Conservation (phyloP, 164 flowering plant species). For the Vitis amurensis region DNA sequence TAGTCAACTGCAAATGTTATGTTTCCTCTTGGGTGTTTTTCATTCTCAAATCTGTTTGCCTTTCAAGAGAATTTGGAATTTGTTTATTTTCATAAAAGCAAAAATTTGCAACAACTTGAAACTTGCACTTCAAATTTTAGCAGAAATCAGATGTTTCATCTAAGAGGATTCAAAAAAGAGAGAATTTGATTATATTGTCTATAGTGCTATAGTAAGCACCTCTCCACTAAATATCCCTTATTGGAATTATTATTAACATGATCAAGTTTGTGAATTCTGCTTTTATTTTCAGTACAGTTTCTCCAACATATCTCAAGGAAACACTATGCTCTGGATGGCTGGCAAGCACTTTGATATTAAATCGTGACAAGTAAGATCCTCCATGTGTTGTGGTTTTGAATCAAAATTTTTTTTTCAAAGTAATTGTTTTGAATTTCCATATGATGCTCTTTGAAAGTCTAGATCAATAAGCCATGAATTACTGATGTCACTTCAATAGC, state of each 20-base stretch:
- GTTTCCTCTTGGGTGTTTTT: too few relatives aligned
- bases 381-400: background rate
- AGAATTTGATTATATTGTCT: too few relatives aligned
- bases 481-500: background rate
- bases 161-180: too few relatives aligned
- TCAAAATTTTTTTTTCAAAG: background rate
- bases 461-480: background rate
- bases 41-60: too few relatives aligned
- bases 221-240: background rate
- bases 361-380: conserved; percentile 56
- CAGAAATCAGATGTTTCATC: too few relatives aligned
- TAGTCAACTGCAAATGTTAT: too few relatives aligned
- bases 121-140: too few relatives aligned
- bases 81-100: too few relatives aligned
- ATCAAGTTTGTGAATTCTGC: conserved; percentile 21
- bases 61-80: too few relatives aligned
- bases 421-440: background rate
- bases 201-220: too few relatives aligned
- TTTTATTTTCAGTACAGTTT: conserved; percentile 59
- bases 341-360: conserved; percentile 43
- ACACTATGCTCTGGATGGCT: conserved; percentile 75
- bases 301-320: conserved; percentile 66
- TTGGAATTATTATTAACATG: background rate
- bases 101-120: too few relatives aligned
- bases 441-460: background rate